Evolutionary conservation across 2,329 filamentous ascomycete species (phyloP).

Genomic region (Fusarium falciforme): DNA sequence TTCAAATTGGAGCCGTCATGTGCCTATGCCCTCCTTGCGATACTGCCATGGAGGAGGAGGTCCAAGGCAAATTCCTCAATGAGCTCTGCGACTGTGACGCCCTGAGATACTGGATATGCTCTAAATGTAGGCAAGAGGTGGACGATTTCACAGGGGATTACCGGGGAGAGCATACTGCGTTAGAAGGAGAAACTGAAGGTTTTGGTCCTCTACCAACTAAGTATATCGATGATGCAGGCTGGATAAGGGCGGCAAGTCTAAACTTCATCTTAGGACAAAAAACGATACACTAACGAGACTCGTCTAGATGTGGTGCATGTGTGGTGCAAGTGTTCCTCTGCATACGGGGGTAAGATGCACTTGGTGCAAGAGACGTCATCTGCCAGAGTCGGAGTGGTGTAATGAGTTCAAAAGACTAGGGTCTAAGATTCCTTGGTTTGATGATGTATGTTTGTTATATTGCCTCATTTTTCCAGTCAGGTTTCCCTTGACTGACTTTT

Average conservation of each 20-base stretch:
- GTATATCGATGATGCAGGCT: neutral
- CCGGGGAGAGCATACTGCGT: neutral
- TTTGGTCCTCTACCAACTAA: constrained; percentile 3
- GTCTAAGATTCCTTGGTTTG: constrained; percentile 21
- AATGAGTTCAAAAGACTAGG: neutral
- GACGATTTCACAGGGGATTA: neutral
- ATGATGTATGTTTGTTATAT: constrained; percentile 13
- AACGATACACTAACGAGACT: neutral
- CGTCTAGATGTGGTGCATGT: constrained; percentile 28
- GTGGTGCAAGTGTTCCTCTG: neutral
- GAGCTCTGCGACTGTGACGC: constrained; percentile 30
- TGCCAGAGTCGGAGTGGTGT: constrained; percentile 19
- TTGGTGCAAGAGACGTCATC: constrained; percentile 31
- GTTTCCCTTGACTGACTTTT: neutral
- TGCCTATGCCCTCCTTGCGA: constrained; percentile 28
- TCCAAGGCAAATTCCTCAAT: neutral
- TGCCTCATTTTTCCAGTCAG: accelerated
- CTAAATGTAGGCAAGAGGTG: neutral
- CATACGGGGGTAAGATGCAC: constrained; percentile 7
- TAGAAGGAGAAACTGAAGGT: constrained; percentile 6
- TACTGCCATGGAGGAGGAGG: neutral
- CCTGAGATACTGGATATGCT: constrained; percentile 26
- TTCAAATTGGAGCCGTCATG: constrained; percentile 9
- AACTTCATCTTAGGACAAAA: neutral
- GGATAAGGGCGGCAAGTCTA: neutral